phyloP scores from a whole-genome alignment of 1,284 basidiomycete species.

The Trametes polyzona region DNA sequence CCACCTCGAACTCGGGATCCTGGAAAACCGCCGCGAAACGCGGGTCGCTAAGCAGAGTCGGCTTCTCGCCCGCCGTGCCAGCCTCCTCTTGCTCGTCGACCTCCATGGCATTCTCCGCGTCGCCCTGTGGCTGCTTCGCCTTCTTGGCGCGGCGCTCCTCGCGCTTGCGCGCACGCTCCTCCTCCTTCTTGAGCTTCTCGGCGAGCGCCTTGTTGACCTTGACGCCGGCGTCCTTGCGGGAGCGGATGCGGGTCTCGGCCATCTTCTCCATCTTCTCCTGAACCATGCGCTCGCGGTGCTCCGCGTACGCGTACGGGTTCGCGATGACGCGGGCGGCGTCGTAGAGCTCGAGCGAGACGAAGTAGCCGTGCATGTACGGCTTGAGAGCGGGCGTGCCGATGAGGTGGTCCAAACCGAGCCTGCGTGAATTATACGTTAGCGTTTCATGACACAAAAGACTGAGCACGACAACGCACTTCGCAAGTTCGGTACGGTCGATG shows the following conservation, averaged over 20 bases:
- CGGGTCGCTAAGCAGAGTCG: conserved; percentile 79
- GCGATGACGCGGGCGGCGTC: conserved; percentile 94
- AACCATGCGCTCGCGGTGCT: conserved; percentile 89
- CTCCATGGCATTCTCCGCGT: conserved; percentile 46
- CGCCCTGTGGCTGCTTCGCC: conserved; percentile 33
- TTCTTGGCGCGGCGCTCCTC: conserved; percentile 62
- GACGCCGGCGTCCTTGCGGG: conserved; percentile 68
- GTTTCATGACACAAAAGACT: conserved; percentile 6
- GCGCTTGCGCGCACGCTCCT: conserved; percentile 68
- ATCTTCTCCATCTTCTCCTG: conserved; percentile 92
- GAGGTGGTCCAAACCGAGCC: conserved; percentile 92
- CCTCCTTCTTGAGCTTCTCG: conserved; percentile 79
- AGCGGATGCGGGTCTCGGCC: conserved; percentile 90
- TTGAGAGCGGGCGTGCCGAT: conserved; percentile 94
- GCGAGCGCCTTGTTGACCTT: conserved; percentile 95
- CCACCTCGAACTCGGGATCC: conserved; percentile 94
- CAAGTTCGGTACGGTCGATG: conserved; percentile 86
- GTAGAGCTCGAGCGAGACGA: conserved; percentile 94
- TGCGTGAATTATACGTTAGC: conserved; percentile 34
- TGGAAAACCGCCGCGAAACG: conserved; percentile 93
- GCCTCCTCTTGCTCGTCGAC: conserved; percentile 43
- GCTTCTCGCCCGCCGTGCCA: conserved; percentile 42
- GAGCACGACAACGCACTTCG: conserved; percentile 59
- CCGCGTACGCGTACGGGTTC: conserved; percentile 95
- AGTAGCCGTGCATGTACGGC: conserved; percentile 99